Percentiles rank a stretch among this genome's conserved stretches.
Conservation (phyloP, 2,329 filamentous ascomycete genomes). For the Ophiocordyceps robertsii region DNA sequence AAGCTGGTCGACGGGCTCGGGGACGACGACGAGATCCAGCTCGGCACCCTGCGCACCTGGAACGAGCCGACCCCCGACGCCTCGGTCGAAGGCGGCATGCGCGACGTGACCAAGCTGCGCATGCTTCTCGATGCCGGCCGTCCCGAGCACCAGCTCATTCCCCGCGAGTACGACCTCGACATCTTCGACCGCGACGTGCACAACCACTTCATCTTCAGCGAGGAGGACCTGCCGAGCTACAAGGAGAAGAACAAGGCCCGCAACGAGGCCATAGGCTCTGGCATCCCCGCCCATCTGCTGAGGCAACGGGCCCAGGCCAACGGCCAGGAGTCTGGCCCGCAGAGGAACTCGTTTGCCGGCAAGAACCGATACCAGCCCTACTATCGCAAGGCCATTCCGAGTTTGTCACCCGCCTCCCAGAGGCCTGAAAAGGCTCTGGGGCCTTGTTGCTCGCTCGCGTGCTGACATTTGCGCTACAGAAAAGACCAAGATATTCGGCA, state of each 20-base stretch:
- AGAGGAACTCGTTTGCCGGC: constrained; percentile 33
- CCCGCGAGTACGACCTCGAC: constrained; percentile 77
- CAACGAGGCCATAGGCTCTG: constrained; percentile 41
- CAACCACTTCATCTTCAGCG: constrained; percentile 87
- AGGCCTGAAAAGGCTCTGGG: not conserved
- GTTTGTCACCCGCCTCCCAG: constrained; percentile 29
- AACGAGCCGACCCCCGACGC: constrained; percentile 38
- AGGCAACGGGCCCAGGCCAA: constrained; percentile 16
- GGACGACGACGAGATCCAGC: constrained; percentile 68
- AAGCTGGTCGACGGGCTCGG: constrained; percentile 42
- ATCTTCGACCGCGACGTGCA: constrained; percentile 49
- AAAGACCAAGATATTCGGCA: constrained; percentile 62
- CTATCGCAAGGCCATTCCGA: constrained; percentile 60
- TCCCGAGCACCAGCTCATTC: constrained; percentile 58
- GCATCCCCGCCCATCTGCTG: constrained; percentile 44
- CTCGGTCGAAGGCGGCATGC: constrained; percentile 26
- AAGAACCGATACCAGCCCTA: constrained; percentile 41
- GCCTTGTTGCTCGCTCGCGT: not conserved
- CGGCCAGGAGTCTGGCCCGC: not conserved
- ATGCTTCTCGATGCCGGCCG: constrained; percentile 57
- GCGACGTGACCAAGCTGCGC: constrained; percentile 25
- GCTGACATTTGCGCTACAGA: constrained; percentile 34
- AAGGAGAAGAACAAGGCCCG: constrained; percentile 35
- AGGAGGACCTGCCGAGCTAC: constrained; percentile 65
- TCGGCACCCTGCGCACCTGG: constrained; percentile 60